These are phyloP conservation scores for Kokia cookei DNA, from an alignment of 441 rosid species.

Conservation along the genomic window DNA sequence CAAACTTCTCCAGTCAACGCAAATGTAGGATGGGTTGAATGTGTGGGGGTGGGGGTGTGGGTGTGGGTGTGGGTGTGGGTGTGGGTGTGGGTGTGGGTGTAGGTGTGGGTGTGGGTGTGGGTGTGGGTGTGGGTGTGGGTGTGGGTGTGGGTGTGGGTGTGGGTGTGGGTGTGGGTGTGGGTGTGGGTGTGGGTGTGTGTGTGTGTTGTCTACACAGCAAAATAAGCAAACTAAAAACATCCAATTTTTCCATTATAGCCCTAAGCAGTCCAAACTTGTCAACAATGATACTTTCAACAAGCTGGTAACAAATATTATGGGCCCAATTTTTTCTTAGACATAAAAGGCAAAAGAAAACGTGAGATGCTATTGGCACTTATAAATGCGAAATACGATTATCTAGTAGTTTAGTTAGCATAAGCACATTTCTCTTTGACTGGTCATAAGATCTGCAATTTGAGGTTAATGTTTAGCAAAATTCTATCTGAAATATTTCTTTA, in stretches of 20 bases:
- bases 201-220: background rate
- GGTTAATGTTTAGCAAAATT: background rate
- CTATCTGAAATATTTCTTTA: background rate
- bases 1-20: background rate
- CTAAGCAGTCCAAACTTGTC: background rate
- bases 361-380: background rate
- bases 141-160: background rate
- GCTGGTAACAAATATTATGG: background rate
- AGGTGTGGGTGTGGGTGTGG: background rate
- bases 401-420: background rate
- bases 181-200: background rate
- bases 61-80: no score
- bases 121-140: background rate
- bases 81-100: background rate
- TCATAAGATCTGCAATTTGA: background rate
- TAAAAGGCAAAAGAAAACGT: background rate
- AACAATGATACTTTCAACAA: background rate
- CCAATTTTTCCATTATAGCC: background rate
- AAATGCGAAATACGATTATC: background rate
- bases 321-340: background rate
- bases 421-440: background rate
- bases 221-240: background rate
- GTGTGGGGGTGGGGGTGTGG: background rate
- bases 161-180: background rate
- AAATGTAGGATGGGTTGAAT: background rate